Evolutionary conservation across 306 rosid species (phyloP).

Genomic region (Ochetophila trinervis): DNA sequence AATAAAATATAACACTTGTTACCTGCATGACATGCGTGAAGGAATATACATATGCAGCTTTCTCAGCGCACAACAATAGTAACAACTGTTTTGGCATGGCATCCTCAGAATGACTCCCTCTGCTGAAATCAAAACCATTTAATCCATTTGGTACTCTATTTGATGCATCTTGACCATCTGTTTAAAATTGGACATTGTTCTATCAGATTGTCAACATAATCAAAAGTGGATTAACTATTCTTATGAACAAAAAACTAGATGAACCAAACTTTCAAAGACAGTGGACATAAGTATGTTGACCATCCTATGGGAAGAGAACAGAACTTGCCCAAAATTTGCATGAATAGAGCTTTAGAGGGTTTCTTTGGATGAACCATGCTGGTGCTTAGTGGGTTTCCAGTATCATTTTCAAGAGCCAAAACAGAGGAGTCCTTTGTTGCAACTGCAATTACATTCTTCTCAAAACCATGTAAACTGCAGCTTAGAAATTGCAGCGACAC

Average conservation of each 20-base stretch:
- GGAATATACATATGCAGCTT: constrained; percentile 72
- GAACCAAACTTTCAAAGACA: constrained; percentile 1
- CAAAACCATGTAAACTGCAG: constrained; percentile 69
- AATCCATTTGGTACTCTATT: constrained; percentile 29
- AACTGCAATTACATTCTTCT: constrained; percentile 57
- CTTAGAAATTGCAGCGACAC: constrained; percentile 63
- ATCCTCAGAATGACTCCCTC: constrained; percentile 39
- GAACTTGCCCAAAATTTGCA: constrained; percentile 72
- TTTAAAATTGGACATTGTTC: not conserved
- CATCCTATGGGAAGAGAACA: not conserved
- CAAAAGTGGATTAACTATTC: constrained; percentile 7
- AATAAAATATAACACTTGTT: constrained; percentile 13
- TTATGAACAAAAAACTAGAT: not conserved
- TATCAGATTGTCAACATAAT: constrained; percentile 26
- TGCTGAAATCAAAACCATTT: constrained; percentile 36
- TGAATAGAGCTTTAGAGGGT: constrained; percentile 69
- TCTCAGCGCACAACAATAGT: constrained; percentile 78
- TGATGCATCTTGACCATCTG: constrained; percentile 52
- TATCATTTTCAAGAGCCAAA: constrained; percentile 65
- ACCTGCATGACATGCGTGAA: constrained; percentile 74
- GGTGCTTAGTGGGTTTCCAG: constrained; percentile 52
- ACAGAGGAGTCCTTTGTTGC: constrained; percentile 83
- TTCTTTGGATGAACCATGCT: constrained; percentile 75
- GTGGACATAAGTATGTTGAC: no score
- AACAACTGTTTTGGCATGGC: constrained; percentile 44